Evolutionary conservation across 305 asterid genomes (phyloP), one percentile per base, ranked within the genome.

Genomic region (Withania somnifera): DNA sequence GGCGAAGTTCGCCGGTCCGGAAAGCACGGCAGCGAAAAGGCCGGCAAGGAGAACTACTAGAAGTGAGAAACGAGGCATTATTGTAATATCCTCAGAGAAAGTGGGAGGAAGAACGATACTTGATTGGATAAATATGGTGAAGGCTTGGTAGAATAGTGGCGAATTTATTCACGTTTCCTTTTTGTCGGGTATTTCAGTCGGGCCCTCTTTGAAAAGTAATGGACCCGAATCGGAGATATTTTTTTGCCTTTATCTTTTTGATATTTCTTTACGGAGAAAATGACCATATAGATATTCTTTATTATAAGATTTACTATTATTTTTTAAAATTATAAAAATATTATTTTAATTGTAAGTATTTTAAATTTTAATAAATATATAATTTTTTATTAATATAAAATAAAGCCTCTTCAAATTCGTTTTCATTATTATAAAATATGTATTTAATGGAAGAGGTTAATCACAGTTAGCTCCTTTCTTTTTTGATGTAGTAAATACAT

Each of bases 31-130:
- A 83, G 89, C 84, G 77, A 90, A 83, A 61, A 82, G 87, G 6
- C 85, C 91, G 83, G 81, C 34, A 82, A 83, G 11, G 7, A 64
- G 79, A 69, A 51, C 52, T 60, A 83, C 26, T n/a, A 86, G 84
- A 82, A 87, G 57, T 7, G 83, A 36, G 19, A 76, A 6, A 6
- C 91, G 93, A 82, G 89, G 88, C 98, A 92, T 90, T 80, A 30
- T 24, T 20, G 5, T 64, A 1, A 6, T 32, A 42, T 20, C 4
- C 61, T 0, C 40, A 36, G 40, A 36, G 6, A 50, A 50, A 4
- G 11, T 7, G 6, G 56, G 45, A 3, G n/a, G n/a, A 56, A 30
- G 9, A 17, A 7, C 20, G 7, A 69, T 40, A 26, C 56, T n/a
- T 24, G 22, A 11, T 45, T 7, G 20, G 84, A 3, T 45, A 58